Percentiles rank a stretch among this genome's conserved stretches.
These are phyloP conservation scores for Beverwykella pulmonaria DNA, from an alignment of 495 filamentous ascomycete genomes.

Conservation along the genomic window DNA sequence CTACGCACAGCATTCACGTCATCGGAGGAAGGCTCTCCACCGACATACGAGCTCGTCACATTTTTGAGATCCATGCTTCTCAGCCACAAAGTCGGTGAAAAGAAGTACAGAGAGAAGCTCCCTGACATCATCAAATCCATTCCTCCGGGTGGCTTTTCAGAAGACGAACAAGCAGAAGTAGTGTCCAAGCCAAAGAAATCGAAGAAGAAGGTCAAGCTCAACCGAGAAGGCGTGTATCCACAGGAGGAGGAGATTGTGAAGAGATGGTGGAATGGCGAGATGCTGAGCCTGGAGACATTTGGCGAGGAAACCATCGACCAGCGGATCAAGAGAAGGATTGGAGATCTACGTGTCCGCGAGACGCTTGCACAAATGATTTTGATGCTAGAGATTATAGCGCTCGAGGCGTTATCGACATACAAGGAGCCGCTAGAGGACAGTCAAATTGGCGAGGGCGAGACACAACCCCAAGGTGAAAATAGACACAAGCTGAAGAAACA, in stretches of 20 bases:
- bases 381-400: conserved; percentile 80
- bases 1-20: conserved; percentile 75
- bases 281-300: conserved; percentile 43
- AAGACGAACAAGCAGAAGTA: conserved; percentile 52
- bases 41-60: conserved; percentile 58
- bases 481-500: conserved; percentile 44
- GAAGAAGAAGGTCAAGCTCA: conserved; percentile 67
- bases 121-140: conserved; percentile 68
- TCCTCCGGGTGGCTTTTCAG: conserved; percentile 60
- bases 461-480: conserved; percentile 27
- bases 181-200: conserved; percentile 47
- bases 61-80: conserved; percentile 74
- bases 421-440: conserved; percentile 49
- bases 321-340: conserved; percentile 59
- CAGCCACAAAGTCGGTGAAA: conserved; percentile 74
- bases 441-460: conserved; percentile 35
- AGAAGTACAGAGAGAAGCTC: conserved; percentile 81
- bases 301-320: conserved; percentile 48
- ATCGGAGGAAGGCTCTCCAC: conserved; percentile 48
- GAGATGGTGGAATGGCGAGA: conserved; percentile 68
- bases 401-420: conserved; percentile 51
- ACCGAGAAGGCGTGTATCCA: conserved; percentile 76
- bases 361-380: conserved; percentile 90
- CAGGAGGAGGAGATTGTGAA: conserved; percentile 73
- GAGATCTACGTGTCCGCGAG: conserved; percentile 65